Evolutionary conservation across 805 yeast genomes (phyloP).

Genomic region (Metschnikowia noctiluminum): DNA sequence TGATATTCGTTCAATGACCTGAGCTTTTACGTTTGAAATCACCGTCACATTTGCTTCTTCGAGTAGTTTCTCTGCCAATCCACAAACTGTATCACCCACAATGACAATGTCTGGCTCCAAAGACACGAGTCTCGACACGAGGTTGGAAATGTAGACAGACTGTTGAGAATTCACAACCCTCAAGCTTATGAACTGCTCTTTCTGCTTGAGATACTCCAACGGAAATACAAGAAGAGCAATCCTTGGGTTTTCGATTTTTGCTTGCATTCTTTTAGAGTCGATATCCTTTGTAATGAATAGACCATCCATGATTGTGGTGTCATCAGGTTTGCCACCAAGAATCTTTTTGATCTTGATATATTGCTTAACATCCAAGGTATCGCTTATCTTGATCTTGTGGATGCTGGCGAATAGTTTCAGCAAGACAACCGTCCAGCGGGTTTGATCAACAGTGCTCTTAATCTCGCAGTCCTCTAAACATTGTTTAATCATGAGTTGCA

Average conservation of each 20-base stretch:
- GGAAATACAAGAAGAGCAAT: conserved; percentile 86
- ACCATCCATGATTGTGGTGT: conserved; percentile 69
- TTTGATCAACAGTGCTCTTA: conserved; percentile 27
- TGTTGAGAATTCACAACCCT: conserved; percentile 87
- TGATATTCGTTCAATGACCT: conserved; percentile 74
- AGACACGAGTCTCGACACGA: conserved; percentile 74
- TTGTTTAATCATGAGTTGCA: conserved; percentile 54
- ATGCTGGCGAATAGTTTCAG: conserved; percentile 7
- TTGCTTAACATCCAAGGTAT: conserved; percentile 80
- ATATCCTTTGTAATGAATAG: conserved; percentile 78
- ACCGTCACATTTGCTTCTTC: conserved; percentile 79
- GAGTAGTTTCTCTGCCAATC: conserved; percentile 69
- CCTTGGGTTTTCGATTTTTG: conserved; percentile 59
- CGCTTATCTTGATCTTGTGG: conserved; percentile 49
- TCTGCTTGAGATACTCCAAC: conserved; percentile 73
- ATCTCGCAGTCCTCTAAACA: conserved; percentile 60
- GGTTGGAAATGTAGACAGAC: conserved; percentile 72
- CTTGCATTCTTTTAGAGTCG: conserved; percentile 77
- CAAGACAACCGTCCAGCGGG: conserved; percentile 68
- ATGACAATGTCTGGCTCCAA: conserved; percentile 76
- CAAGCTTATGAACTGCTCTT: conserved; percentile 76
- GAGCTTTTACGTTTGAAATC: conserved; percentile 74
- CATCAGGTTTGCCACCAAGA: conserved; percentile 65
- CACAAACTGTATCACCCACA: conserved; percentile 76
- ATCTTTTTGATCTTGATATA: conserved; percentile 84